Percentiles rank a stretch among this genome's conserved stretches.
phyloP scores from a whole-genome alignment of 2,329 filamentous ascomycete species.

The Aspergillus clavatus region DNA sequence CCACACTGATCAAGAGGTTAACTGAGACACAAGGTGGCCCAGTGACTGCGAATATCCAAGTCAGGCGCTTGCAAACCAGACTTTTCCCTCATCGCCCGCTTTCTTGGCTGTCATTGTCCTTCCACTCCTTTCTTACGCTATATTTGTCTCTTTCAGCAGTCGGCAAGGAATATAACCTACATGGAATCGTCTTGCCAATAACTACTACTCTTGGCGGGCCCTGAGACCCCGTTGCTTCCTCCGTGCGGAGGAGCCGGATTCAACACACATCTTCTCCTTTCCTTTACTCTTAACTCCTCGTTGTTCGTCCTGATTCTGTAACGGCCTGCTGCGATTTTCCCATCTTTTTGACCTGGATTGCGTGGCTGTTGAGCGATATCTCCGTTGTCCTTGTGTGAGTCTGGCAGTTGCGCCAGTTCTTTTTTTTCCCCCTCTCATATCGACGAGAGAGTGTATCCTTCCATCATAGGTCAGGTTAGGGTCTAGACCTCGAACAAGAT shows the following conservation, averaged over 20 bases:
- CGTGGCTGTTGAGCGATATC: background rate
- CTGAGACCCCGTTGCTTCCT: constrained; percentile 15
- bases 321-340: background rate
- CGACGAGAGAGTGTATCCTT: constrained; percentile 1
- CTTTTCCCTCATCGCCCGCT: constrained; percentile 6
- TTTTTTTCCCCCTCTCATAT: constrained; percentile 14
- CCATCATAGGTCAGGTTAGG: constrained; percentile 8
- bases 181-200: constrained; percentile 10
- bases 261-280: constrained; percentile 5
- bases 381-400: background rate
- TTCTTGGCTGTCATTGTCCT: constrained; percentile 7
- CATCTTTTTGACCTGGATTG: background rate
- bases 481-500: constrained; percentile 14
- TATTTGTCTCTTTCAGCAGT: constrained; percentile 1
- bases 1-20: background rate
- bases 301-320: background rate
- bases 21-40: constrained; percentile 12
- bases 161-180: constrained; percentile 1
- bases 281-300: background rate
- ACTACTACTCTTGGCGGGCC: constrained; percentile 14
- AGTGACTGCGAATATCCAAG: constrained; percentile 7
- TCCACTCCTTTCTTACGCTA: constrained; percentile 2
- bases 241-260: constrained; percentile 15
- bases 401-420: constrained; percentile 14
- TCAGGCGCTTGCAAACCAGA: constrained; percentile 16